Evolutionary conservation across 495 filamentous ascomycete genomes (phyloP).

Genomic region (Podospora sp.): DNA sequence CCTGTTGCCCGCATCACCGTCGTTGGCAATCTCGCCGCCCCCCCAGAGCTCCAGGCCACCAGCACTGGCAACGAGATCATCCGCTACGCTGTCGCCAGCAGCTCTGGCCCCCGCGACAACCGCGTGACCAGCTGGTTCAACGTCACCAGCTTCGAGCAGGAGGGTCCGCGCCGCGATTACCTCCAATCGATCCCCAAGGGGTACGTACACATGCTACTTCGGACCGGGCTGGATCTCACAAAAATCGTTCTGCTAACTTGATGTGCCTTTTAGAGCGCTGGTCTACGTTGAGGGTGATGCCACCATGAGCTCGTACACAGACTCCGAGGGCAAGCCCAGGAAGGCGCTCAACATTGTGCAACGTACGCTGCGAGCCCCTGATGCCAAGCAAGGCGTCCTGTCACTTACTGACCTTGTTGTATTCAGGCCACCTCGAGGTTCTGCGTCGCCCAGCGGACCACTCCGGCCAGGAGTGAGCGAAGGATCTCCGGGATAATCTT

Average conservation of each 20-base stretch:
- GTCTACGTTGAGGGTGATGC: slow-evolving; percentile 77
- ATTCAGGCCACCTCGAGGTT: slow-evolving; percentile 61
- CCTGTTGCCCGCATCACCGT: slow-evolving; percentile 66
- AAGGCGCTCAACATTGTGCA: slow-evolving; percentile 66
- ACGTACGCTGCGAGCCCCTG: slow-evolving; percentile 55
- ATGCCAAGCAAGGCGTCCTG: background rate
- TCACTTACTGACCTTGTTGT: slow-evolving; percentile 14
- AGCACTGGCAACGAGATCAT: slow-evolving; percentile 68
- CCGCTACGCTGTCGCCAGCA: slow-evolving; percentile 66
- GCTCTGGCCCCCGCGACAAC: slow-evolving; percentile 60
- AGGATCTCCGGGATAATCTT: background rate
- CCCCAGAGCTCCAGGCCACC: slow-evolving; percentile 69
- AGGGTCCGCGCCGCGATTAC: slow-evolving; percentile 65
- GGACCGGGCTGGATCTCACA: background rate
- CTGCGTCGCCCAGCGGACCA: slow-evolving; percentile 25
- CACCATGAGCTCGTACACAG: slow-evolving; percentile 60
- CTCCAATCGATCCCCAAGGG: slow-evolving; percentile 72
- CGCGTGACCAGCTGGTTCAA: slow-evolving; percentile 76
- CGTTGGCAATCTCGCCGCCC: slow-evolving; percentile 71
- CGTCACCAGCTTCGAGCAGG: slow-evolving; percentile 63
- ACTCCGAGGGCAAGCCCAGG: slow-evolving; percentile 63
- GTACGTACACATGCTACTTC: slow-evolving; percentile 56
- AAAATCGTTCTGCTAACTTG: background rate
- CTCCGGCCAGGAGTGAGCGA: background rate
- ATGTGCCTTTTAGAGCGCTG: slow-evolving; percentile 51